A percentile compares a stretch with the other conserved stretches of the same genome.
Evolutionary conservation across 2,329 filamentous ascomycete species (phyloP).

Genomic region (Botrytis fabae): DNA sequence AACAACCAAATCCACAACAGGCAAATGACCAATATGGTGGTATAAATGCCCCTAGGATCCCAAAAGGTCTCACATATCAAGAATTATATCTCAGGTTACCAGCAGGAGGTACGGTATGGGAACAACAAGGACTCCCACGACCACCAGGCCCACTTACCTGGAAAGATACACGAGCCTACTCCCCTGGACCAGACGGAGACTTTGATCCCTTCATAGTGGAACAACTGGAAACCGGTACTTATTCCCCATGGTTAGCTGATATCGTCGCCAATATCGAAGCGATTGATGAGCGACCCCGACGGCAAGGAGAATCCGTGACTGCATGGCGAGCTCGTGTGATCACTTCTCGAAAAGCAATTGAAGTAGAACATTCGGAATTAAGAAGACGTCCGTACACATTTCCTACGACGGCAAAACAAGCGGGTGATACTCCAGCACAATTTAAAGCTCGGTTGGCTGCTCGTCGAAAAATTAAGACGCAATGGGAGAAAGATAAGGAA

Average conservation of each 20-base stretch:
- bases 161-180: not conserved
- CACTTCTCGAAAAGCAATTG: not conserved
- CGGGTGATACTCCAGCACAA: not conserved
- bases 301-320: not conserved
- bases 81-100: not conserved
- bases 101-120: not conserved
- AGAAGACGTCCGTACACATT: not conserved
- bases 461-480: not conserved
- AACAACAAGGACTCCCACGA: not conserved
- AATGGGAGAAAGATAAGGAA: constrained; percentile 12
- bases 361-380: not conserved
- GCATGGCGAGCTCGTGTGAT: not conserved
- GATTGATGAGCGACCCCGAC: not conserved
- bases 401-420: not conserved
- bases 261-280: not conserved
- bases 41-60: not conserved
- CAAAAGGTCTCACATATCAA: not conserved
- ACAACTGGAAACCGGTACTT: not conserved
- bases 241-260: not conserved
- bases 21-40: not conserved
- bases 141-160: not conserved
- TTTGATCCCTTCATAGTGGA: not conserved
- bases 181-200: not conserved
- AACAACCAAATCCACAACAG: not conserved
- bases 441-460: not conserved